Base-by-base conservation (phyloP, 2,329 filamentous ascomycete genomes). In the Clonostachys rosea region DNA sequence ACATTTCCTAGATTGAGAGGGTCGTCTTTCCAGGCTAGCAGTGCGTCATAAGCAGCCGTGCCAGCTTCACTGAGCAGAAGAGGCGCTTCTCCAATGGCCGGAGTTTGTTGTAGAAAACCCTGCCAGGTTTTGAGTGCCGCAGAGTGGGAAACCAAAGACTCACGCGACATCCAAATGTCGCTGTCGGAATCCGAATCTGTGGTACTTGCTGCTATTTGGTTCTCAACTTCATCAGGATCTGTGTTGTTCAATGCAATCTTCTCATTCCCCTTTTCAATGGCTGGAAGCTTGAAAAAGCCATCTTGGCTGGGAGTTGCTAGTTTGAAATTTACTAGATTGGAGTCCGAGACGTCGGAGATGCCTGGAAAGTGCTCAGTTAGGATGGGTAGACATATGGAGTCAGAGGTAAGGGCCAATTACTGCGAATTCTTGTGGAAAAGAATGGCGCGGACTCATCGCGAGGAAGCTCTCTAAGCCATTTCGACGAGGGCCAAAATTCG, bases 61-160 rank as follows among this genome's bases (percentile, higher is more conserved):
- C 86, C 86, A 30, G 83, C 81, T 64, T 94, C 89, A 4, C 82
- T 84, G 12, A 91, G 66, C 51, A 87, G 84, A 2, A 75, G 63
- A 2, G 79, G 75, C 39, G 47, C 73, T 67, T 41, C 60, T 18
- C 49, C 44, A 11, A 49, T 50, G 2, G 61, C 53, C 33, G 44
- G 16, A 24, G 7, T 45, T 30, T 37, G 10, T 69, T 64, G 5
- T n/a, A 69, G 60, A 55, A 91, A 91, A 2, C 65, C 68, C 53
- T 90, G 83, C 89, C 89, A 94, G 1, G 84, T 85, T 50, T 76
- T 78, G 56, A 83, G 81, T 37, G 68, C 62, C 7, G 73, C 65
- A 6, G 50, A 44, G 5, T 60, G 59, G n/a, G 54, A 45, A 3
- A 55, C 43, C 10, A 58, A 51, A 12, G 65, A 57, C 8, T 70